A percentile compares a stretch with the other conserved stretches of the same genome.
Conservation (phyloP, 2,329 filamentous ascomycete species). For the Botryosphaeria dothidea region DNA sequence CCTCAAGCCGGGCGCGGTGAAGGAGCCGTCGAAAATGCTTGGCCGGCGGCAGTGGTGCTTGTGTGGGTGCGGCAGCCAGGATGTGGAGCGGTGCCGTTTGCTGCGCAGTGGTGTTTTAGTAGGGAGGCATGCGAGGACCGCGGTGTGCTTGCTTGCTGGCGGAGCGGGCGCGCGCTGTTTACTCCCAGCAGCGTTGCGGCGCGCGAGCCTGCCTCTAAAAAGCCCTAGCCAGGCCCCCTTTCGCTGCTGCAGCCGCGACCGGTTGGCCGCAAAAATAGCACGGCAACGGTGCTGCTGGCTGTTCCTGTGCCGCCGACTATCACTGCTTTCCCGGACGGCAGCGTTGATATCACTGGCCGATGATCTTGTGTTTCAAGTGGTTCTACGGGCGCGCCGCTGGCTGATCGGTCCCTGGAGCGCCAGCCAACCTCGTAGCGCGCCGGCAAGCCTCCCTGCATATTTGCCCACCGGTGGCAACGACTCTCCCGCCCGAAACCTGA, state of each 20-base stretch:
- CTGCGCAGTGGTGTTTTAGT: constrained; percentile 16
- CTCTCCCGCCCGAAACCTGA: background rate
- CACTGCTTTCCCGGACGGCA: constrained; percentile 2
- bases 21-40: constrained; percentile 12
- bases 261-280: constrained; percentile 8
- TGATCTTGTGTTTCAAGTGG: constrained; percentile 16
- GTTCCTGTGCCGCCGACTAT: constrained; percentile 16
- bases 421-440: constrained; percentile 1
- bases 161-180: constrained; percentile 4
- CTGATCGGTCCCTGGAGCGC: constrained; percentile 11
- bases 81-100: constrained; percentile 3
- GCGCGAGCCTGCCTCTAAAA: background rate
- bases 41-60: constrained; percentile 11
- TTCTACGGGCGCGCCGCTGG: constrained; percentile 17
- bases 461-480: background rate
- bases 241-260: background rate
- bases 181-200: background rate
- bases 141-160: background rate
- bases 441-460: constrained; percentile 3
- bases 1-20: background rate
- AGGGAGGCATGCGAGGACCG: constrained; percentile 7
- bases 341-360: constrained; percentile 14
- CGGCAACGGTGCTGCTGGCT: constrained; percentile 3
- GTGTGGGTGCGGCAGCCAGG: constrained; percentile 10
- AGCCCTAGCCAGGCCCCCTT: background rate